Evolutionary conservation across 2,329 filamentous ascomycete species (phyloP), one percentile per base, ranked within the genome.

Genomic region (Fusarium dlaminii): DNA sequence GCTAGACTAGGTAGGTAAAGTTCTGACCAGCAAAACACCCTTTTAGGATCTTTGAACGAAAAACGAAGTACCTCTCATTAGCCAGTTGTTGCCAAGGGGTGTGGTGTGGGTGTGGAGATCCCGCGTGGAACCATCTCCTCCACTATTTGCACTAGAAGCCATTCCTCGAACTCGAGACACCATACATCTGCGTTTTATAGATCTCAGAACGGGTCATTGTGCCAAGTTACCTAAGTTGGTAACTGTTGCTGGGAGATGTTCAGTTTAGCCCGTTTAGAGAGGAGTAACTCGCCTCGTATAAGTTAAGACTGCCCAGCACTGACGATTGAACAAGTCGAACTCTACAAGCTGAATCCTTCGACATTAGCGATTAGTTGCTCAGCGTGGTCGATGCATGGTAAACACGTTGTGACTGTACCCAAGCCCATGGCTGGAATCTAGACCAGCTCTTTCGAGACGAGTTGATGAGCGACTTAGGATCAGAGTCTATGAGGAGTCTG

Each of bases 31-130:
- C 32, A 69, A 42, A 51, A 42, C 34, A 34, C 29, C 49, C n/a
- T 34, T 42, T 30, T 36, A 37, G 27, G 40, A 52, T 52, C 34
- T 37, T 54, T 10, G 55, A 48, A 42, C 65, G 62, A 72, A 48
- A 48, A 71, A 48, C 66, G 32, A 63, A 51, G 58, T 51, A 43
- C 36, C 54, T 55, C 60, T 70, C 34, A 73, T 73, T 74, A 72
- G 71, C 49, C 45, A 51, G 56, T 48, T 58, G 34, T 27, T 63
- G 42, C 52, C 29, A 48, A 63, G 22, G 59, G 54, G 27, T 36
- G 30, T 49, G 48, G 40, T 56, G 49, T 36, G 32, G 49, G 46
- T 62, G 72, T 75, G 72, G 72, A 72, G 63, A 68, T 69, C 52
- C 52, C 46, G 60, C 37, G 22, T 30, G 34, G 45, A 37, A 46